These are phyloP conservation scores for Emericellopsis atlantica DNA, from an alignment of 2,329 filamentous ascomycete genomes.

Conservation along the genomic window DNA sequence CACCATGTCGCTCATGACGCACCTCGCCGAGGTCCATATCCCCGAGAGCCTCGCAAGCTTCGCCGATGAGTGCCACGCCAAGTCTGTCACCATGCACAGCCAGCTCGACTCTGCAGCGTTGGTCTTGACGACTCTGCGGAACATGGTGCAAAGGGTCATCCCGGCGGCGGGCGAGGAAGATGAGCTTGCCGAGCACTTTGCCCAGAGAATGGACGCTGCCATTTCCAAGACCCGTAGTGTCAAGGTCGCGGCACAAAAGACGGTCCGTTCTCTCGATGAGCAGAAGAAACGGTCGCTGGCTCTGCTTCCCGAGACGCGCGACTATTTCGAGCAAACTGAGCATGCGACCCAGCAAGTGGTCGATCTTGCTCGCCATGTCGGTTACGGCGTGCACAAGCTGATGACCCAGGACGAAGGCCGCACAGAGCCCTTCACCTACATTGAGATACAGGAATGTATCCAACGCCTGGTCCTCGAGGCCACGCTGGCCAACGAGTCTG, in stretches of 20 bases:
- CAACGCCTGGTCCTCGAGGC: slow-evolving; percentile 32
- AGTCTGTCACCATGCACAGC: slow-evolving; percentile 62
- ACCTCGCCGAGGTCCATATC: slow-evolving; percentile 73
- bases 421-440: slow-evolving; percentile 50
- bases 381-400: slow-evolving; percentile 50
- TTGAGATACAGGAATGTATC: slow-evolving; percentile 54
- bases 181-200: slow-evolving; percentile 53
- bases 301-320: slow-evolving; percentile 52
- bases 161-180: slow-evolving; percentile 38
- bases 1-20: slow-evolving; percentile 76
- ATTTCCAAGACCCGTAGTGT: slow-evolving; percentile 66
- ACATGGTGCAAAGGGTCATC: slow-evolving; percentile 55
- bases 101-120: slow-evolving; percentile 68
- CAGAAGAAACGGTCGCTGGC: slow-evolving; percentile 65
- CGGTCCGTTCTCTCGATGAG: slow-evolving; percentile 64
- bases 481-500: slow-evolving; percentile 47
- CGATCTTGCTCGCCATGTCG: slow-evolving; percentile 52
- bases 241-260: slow-evolving; percentile 74
- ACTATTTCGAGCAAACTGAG: slow-evolving; percentile 60
- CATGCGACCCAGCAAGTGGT: slow-evolving; percentile 51
- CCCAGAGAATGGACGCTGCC: slow-evolving; percentile 57
- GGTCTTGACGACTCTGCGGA: slow-evolving; percentile 49
- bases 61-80: slow-evolving; percentile 71
- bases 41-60: slow-evolving; percentile 56
- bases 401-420: slow-evolving; percentile 59